Base-by-base conservation (phyloP, 2,329 filamentous ascomycete species). In the Diaporthe sp. region DNA sequence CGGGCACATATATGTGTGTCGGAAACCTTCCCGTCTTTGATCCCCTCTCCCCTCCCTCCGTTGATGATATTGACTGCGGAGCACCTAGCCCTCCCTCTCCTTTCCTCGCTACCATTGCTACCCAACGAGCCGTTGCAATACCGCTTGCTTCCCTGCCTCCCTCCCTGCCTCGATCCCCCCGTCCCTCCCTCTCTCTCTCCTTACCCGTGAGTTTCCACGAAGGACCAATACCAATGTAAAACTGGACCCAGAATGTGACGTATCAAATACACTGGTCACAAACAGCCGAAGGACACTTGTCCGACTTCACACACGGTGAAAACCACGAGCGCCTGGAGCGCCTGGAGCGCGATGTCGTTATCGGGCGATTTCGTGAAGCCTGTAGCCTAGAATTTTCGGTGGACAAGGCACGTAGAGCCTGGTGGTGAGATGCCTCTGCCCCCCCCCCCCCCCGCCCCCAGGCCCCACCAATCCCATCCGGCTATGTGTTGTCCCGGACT, bases 1-100 rank as follows among this genome's bases (percentile, higher is more conserved):
- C 65, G 49, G 34, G 65, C 65, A 70, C 65, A 55, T 70, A 70
- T 70, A 70, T 70, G 61, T 65, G 65, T 70, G 49, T 55, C 65
- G 65, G 65, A 53, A 70, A n/a, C 28, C 49, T 70, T 70, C 65
- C 65, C 65, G 65, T 70, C 65, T 39, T 53, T 53, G 34, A 55
- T 22, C 49, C 46, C 46, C 49, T 39, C 15, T 53, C n/a, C 46
- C 65, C 34, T 42, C 46, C 46, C 65, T 70, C 34, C 34, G 46
- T 70, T 17, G n/a, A 68, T 55, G 49, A 42, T 55, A 55, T 70
- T 55, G 49, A 42, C 49, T 70, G 46, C 49, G 65, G 65, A 70
- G 34, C 34, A 70, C 42, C 31, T 70, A n/a, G 22, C 28, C 65
- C 46, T 55, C 34, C 65, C 65, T 70, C 15, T 31, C 34, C 17